A percentile compares a stretch with the other conserved stretches of the same genome.
Conservation (phyloP, 2,329 filamentous ascomycete genomes). For the Passalora sequoiae region DNA sequence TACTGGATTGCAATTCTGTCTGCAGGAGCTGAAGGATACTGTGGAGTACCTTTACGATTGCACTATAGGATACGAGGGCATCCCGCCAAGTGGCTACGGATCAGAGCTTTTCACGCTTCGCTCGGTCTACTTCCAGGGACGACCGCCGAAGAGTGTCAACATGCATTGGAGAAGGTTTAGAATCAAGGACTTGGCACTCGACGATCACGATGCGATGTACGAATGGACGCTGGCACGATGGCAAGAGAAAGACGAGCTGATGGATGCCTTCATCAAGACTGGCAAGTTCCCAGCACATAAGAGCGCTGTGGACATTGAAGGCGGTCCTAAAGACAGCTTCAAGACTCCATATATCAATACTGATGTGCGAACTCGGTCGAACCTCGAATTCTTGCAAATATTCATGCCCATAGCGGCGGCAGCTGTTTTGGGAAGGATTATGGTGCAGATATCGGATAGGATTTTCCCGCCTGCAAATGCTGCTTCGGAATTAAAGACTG, state of each 20-base stretch:
- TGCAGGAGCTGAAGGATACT: slow-evolving; percentile 67
- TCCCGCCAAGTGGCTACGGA: slow-evolving; percentile 74
- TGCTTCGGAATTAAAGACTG: slow-evolving; percentile 1
- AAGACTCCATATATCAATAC: slow-evolving; percentile 46
- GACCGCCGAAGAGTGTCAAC: slow-evolving; percentile 88
- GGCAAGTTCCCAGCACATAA: slow-evolving; percentile 76
- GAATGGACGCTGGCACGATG: slow-evolving; percentile 77
- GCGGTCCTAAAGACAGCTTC: slow-evolving; percentile 26
- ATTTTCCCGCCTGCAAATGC: slow-evolving; percentile 9
- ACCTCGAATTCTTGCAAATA: slow-evolving; percentile 42
- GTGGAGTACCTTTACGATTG: slow-evolving; percentile 87
- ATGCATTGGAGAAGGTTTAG: slow-evolving; percentile 91
- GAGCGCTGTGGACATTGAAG: slow-evolving; percentile 30
- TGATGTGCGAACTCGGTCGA: slow-evolving; percentile 38
- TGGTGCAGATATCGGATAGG: slow-evolving; percentile 31
- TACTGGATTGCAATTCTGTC: slow-evolving; percentile 73
- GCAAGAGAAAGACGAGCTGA: slow-evolving; percentile 83
- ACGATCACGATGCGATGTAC: slow-evolving; percentile 67
- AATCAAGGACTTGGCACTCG: slow-evolving; percentile 71
- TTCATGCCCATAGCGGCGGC: slow-evolving; percentile 38
- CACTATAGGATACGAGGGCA: slow-evolving; percentile 90
- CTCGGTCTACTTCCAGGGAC: slow-evolving; percentile 82
- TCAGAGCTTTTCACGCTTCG: slow-evolving; percentile 82
- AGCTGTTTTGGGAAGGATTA: slow-evolving; percentile 33
- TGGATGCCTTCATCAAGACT: slow-evolving; percentile 68